Percentiles rank a stretch among this genome's conserved stretches.
Evolutionary conservation across 2,329 filamentous ascomycete genomes (phyloP).

Genomic region (Ophiostoma perfectum): DNA sequence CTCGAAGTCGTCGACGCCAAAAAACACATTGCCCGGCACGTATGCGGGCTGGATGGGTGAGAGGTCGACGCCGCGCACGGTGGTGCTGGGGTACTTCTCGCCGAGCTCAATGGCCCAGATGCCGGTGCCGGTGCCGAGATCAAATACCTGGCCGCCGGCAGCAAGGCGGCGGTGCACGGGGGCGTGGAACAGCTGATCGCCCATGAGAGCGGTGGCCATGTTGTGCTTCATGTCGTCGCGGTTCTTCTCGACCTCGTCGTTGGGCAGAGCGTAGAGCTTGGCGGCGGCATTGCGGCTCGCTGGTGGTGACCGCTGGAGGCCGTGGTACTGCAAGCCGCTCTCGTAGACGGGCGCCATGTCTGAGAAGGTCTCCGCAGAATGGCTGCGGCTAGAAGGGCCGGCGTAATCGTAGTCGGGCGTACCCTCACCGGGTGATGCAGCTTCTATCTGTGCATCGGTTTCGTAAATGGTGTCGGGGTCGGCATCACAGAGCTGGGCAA

Average conservation of each 20-base stretch:
- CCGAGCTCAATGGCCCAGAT: slow-evolving; percentile 51
- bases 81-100: slow-evolving; percentile 41
- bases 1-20: slow-evolving; percentile 50
- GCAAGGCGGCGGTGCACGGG: slow-evolving; percentile 39
- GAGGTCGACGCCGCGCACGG: slow-evolving; percentile 46
- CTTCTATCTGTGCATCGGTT: background rate
- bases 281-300: slow-evolving; percentile 25
- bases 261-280: slow-evolving; percentile 33
- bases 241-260: slow-evolving; percentile 40
- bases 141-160: slow-evolving; percentile 39
- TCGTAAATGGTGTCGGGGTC: background rate
- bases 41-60: slow-evolving; percentile 50
- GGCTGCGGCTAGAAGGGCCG: slow-evolving; percentile 23
- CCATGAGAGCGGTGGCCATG: slow-evolving; percentile 35
- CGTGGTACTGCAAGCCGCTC: slow-evolving; percentile 35
- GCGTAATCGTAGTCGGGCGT: slow-evolving; percentile 25
- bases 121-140: slow-evolving; percentile 48
- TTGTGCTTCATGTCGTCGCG: slow-evolving; percentile 40
- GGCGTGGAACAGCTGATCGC: slow-evolving; percentile 40
- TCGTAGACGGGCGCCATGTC: slow-evolving; percentile 32
- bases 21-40: slow-evolving; percentile 48
- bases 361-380: slow-evolving; percentile 22
- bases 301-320: slow-evolving; percentile 29
- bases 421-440: background rate
- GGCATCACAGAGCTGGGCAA: slow-evolving; percentile 1